Evolutionary conservation across 2,329 filamentous ascomycete genomes (phyloP), one percentile per base, ranked within the genome.

Genomic region (Aplosporella prunicola): DNA sequence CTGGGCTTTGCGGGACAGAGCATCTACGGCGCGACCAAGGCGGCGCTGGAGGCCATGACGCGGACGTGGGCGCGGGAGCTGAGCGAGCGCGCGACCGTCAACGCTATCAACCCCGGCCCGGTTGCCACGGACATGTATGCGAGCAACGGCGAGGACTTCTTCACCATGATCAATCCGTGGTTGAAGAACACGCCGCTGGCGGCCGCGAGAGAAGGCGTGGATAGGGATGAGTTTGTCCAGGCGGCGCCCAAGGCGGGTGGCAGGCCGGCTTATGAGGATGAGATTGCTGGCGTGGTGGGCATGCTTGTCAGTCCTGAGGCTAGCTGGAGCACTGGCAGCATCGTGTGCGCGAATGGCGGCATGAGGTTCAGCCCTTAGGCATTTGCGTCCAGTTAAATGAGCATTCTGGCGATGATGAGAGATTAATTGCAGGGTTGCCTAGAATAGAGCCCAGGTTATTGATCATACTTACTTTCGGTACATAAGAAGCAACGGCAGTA

Each of bases 311-410:
- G 72, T 5, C 66, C 69, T 5, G 84, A 89, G 54, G 71, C 74
- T n/a, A 72, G 67, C 6, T 89, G 82, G 82, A 80, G 76, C 51
- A 91, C 83, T 0, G 84, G 84, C 2, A 81, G 80, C 57, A 80
- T 87, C 16, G 73, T 91, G 4, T 83, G 79, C 61, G 82, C 82
- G 6, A 89, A 89, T 53, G 84, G 84, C 1, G 84, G 84, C 5
- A 78, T 86, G 74, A 70, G 67, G 43, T 73, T 78, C 60, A 66
- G 60, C 20, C 15, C 28, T 13, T 45, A 20, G 32, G 27, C n/a
- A 18, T n/a, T n/a, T n/a, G n/a, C n/a, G n/a, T n/a, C n/a, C n/a
- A n/a, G n/a, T n/a, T n/a, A n/a, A n/a, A n/a, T n/a, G n/a, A n/a
- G n/a, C n/a, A n/a, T n/a, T n/a, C n/a, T n/a, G n/a, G n/a, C n/a